Evolutionary conservation across 768 basidiomycete genomes (phyloP), one percentile per base, ranked within the genome.

Genomic region (Collybia mongolica): DNA sequence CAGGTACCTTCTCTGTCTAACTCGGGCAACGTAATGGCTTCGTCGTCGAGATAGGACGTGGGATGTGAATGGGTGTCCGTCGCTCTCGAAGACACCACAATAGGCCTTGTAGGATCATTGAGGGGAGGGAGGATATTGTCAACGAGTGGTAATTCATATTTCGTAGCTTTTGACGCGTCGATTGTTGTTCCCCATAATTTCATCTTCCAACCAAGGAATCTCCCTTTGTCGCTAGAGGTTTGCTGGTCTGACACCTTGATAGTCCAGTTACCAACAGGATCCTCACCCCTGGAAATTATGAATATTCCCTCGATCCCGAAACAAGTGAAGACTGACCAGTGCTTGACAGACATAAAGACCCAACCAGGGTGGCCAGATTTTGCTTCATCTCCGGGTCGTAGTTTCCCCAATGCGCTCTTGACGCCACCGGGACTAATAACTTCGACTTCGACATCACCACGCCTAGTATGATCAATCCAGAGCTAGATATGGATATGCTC

Each of bases 301-400:
- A 64, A 15, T 42, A 26, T 32, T 43, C 3, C 14, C 37, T 18
- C n/a, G n/a, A 23, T 19, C n/a, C n/a, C 26, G 18, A 14, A 14
- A 38, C 18, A 23, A 35, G 6, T 19, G 19, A 26, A 39, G 6
- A 71, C 85, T 63, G 49, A 96, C 95, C 97, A 99, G 60, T 99
- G 97, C 69, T 99, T 99, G 53, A 98, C 81, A 22, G 83, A 82
- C 94, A 97, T 98, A 67, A 99, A 99, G 7, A 82, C 86, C 97
- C 97, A 99, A 0, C 92, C 95, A 15, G 82, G 82, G 65, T 81
- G 96, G 3, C 97, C 96, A 11, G 74, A 77, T 6, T 62, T 66
- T 8, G 80, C 82, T 24, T 65, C 64, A 60, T 99, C 97, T 14
- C 74, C 75, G 20, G 72, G 62, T 52, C 97, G 80, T 48, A 74